phyloP scores from a whole-genome alignment of 2,329 filamentous ascomycete species.

The Cryphonectria radicalis region DNA sequence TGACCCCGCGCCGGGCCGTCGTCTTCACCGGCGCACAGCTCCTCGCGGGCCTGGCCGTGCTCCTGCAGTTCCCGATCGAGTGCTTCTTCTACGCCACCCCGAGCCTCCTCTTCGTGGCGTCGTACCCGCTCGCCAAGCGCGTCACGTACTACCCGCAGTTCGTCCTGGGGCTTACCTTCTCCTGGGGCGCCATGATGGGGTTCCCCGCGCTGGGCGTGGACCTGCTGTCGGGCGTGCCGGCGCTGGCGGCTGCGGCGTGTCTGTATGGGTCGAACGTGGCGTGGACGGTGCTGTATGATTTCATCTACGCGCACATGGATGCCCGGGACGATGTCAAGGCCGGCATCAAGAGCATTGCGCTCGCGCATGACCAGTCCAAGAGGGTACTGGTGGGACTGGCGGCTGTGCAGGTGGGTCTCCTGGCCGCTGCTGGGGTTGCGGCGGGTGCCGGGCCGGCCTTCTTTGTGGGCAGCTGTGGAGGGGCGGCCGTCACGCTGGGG shows the following conservation, averaged over 20 bases:
- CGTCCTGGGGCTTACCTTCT: conserved; percentile 82
- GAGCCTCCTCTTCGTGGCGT: conserved; percentile 71
- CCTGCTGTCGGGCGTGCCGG: conserved; percentile 65
- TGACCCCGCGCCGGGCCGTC: conserved; percentile 73
- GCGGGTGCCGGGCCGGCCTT: conserved; percentile 71
- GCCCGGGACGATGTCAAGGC: conserved; percentile 83
- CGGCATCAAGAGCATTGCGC: conserved; percentile 85
- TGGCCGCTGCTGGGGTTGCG: conserved; percentile 71
- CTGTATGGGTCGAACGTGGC: conserved; percentile 80
- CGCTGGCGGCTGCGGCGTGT: conserved; percentile 67
- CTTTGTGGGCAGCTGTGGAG: conserved; percentile 69
- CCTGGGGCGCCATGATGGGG: conserved; percentile 87
- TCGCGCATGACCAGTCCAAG: conserved; percentile 82
- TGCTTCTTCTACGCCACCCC: conserved; percentile 81
- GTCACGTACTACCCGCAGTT: conserved; percentile 87
- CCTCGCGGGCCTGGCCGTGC: conserved; percentile 71
- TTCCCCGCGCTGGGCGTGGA: conserved; percentile 83
- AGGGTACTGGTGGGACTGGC: conserved; percentile 73
- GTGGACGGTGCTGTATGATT: conserved; percentile 89
- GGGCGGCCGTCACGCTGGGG: conserved; percentile 62
- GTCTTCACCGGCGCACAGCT: conserved; percentile 77
- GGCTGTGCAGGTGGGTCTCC: conserved; percentile 67
- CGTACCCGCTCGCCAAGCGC: conserved; percentile 83
- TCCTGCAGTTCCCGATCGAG: conserved; percentile 74
- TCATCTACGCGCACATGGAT: conserved; percentile 94